phyloP scores from a whole-genome alignment of 768 basidiomycete genomes.

The Rhodotorula taiwanensis region DNA sequence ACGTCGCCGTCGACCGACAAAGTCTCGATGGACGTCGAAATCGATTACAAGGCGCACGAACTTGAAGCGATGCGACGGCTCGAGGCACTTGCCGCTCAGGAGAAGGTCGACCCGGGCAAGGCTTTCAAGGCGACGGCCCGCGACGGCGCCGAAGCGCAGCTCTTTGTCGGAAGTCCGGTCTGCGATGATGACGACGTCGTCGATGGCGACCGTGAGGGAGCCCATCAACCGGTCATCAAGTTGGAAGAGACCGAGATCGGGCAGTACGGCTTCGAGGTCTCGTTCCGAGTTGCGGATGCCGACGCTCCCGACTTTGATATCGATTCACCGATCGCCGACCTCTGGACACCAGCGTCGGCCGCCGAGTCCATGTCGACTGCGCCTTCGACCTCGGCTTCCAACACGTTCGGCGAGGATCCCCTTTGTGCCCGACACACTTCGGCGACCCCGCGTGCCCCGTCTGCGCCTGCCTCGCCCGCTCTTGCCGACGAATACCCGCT shows the following conservation, averaged over 20 bases:
- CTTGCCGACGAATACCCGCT: background rate
- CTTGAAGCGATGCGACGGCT: constrained; percentile 8
- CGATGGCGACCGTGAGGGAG: background rate
- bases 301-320: background rate
- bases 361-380: constrained; percentile 7
- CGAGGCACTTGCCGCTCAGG: background rate
- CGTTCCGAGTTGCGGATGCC: background rate
- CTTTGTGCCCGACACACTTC: background rate
- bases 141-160: constrained; percentile 1
- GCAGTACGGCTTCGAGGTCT: background rate
- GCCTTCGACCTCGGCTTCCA: background rate
- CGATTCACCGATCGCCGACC: constrained; percentile 10
- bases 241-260: background rate
- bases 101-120: constrained; percentile 8
- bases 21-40: background rate
- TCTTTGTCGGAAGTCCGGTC: constrained; percentile 3
- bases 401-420: background rate
- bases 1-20: background rate
- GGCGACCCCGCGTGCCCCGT: background rate
- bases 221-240: background rate
- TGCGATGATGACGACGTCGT: background rate
- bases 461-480: background rate
- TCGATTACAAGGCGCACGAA: background rate
- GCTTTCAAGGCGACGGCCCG: constrained; percentile 4
- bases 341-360: constrained; percentile 6